A percentile compares a stretch with the other conserved stretches of the same genome.
Evolutionary conservation across 2,329 filamentous ascomycete genomes (phyloP).

Genomic region (Leptosphaerulina australis): DNA sequence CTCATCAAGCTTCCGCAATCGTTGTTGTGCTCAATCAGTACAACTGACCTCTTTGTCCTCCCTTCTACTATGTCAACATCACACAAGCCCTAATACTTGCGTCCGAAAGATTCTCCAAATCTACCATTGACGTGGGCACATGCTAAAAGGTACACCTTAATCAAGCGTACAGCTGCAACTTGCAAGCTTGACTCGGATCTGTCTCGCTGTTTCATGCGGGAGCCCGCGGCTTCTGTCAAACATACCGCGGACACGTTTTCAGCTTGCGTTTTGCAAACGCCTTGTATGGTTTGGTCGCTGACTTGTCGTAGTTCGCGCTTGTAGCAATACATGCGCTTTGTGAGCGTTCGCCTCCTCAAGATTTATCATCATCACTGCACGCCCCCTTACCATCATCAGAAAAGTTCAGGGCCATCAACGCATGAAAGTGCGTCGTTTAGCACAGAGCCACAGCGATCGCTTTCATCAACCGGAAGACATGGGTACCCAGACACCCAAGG

Average conservation of each 20-base stretch:
- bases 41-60: slow-evolving; percentile 41
- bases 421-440: slow-evolving; percentile 35
- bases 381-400: slow-evolving; percentile 22
- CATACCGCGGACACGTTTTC: slow-evolving; percentile 46
- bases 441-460: slow-evolving; percentile 30
- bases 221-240: slow-evolving; percentile 43
- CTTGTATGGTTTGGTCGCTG: slow-evolving; percentile 48
- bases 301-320: slow-evolving; percentile 46
- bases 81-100: slow-evolving; percentile 38
- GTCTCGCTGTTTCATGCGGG: slow-evolving; percentile 41
- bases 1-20: slow-evolving; percentile 44
- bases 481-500: slow-evolving; percentile 39
- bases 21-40: slow-evolving; percentile 38
- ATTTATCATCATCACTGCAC: slow-evolving; percentile 34
- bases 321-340: slow-evolving; percentile 29
- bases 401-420: slow-evolving; percentile 21
- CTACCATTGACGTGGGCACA: slow-evolving; percentile 35
- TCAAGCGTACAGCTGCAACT: slow-evolving; percentile 32
- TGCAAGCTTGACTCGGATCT: slow-evolving; percentile 44
- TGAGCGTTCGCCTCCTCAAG: slow-evolving; percentile 36
- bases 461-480: slow-evolving; percentile 35
- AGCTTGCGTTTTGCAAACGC: slow-evolving; percentile 49
- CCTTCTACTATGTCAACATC: slow-evolving; percentile 38
- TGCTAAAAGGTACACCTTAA: slow-evolving; percentile 43
- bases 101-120: slow-evolving; percentile 23